A percentile compares a stretch with the other conserved stretches of the same genome.
Conservation (phyloP, 805 yeast genomes). For the Kurtzmaniella fragi region DNA sequence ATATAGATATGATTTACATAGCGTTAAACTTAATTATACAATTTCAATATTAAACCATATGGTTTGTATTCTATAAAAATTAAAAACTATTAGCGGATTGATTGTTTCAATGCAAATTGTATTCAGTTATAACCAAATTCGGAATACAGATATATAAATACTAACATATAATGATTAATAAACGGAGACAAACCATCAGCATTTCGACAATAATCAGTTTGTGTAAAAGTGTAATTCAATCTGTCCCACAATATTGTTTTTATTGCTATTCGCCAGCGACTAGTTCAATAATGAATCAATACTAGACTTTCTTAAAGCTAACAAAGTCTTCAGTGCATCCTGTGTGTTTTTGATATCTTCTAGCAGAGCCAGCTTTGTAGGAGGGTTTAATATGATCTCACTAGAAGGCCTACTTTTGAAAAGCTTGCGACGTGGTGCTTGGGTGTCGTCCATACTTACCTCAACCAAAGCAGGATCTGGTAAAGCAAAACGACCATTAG, state of each 20-base stretch:
- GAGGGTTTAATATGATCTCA: conserved; percentile 11
- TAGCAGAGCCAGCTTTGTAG: conserved; percentile 4
- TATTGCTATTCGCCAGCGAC: neutral
- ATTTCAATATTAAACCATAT: too few relatives aligned
- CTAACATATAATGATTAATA: too few relatives aligned
- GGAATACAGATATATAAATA: too few relatives aligned
- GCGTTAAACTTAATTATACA: too few relatives aligned
- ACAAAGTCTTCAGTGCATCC: conserved; percentile 34
- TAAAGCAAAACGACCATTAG: conserved; percentile 19
- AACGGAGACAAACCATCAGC: too few relatives aligned
- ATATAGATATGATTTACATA: conserved; percentile 1
- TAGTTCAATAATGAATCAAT: conserved; percentile 37
- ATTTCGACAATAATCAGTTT: too few relatives aligned
- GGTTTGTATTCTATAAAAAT: too few relatives aligned
- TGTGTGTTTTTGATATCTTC: conserved; percentile 15
- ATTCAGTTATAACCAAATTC: too few relatives aligned
- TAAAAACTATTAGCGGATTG: too few relatives aligned
- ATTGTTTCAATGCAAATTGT: too few relatives aligned
- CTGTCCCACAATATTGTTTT: too few relatives aligned
- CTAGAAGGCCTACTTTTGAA: conserved; percentile 27
- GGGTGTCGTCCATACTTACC: neutral
- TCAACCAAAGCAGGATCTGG: conserved; percentile 35
- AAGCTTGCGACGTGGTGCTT: conserved; percentile 9
- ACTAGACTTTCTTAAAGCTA: conserved; percentile 36
- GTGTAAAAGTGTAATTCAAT: too few relatives aligned